A percentile compares a stretch with the other conserved stretches of the same genome.
phyloP scores from a whole-genome alignment of 2,329 filamentous ascomycete species.

The Cordyceps fumosorosea region DNA sequence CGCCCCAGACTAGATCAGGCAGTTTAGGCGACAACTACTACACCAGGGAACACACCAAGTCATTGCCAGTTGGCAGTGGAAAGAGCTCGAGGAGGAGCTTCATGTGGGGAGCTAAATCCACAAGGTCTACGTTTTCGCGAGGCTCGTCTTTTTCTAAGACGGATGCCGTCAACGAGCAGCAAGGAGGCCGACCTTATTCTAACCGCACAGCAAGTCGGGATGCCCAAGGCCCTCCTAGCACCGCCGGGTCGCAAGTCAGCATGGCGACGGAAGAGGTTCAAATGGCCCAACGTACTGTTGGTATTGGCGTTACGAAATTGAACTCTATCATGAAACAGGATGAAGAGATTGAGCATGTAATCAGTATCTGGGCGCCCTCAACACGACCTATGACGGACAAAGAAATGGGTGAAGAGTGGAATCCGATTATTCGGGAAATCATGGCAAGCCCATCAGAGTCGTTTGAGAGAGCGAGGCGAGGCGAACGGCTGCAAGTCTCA shows the following conservation, averaged over 20 bases:
- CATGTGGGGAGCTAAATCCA: conserved; percentile 62
- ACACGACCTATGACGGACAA: conserved; percentile 48
- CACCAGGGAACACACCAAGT: conserved; percentile 40
- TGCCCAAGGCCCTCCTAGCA: conserved; percentile 42
- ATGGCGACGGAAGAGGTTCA: conserved; percentile 21
- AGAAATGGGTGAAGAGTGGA: conserved; percentile 57
- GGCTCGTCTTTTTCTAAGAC: conserved; percentile 42
- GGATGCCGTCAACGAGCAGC: conserved; percentile 50
- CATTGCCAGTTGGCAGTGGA: conserved; percentile 41
- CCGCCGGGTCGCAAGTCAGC: conserved; percentile 43
- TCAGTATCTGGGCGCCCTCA: conserved; percentile 69
- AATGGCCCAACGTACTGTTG: conserved; percentile 53
- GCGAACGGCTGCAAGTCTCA: conserved; percentile 73
- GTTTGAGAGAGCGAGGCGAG: conserved; percentile 64
- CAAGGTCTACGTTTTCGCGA: conserved; percentile 48
- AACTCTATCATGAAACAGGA: conserved; percentile 66
- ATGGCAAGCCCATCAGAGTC: conserved; percentile 65
- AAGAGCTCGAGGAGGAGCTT: conserved; percentile 55
- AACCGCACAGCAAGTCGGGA: conserved; percentile 33
- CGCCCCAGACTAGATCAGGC: conserved; percentile 47
- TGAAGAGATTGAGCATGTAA: conserved; percentile 66
- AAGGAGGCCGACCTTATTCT: conserved; percentile 32
- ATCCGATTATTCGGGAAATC: conserved; percentile 66
- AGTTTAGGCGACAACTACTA: conserved; percentile 35
- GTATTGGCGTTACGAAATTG: conserved; percentile 70